Base-by-base conservation (phyloP, 1,284 basidiomycete species). In the Butyriboletus appendiculatus region DNA sequence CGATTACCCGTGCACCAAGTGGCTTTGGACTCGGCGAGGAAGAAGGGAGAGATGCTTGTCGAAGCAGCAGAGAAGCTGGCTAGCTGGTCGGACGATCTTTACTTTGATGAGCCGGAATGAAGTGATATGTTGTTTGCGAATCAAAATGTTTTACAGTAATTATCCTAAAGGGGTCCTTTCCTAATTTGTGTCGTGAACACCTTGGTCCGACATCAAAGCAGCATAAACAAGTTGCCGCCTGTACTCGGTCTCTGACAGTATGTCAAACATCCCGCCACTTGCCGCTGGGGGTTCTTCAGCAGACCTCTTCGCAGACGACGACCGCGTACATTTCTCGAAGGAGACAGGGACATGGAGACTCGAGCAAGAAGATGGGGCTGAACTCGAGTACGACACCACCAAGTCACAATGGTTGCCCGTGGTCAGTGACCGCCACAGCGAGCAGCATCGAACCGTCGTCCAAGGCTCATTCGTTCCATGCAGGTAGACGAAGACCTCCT, bases 341-440 rank as follows among this genome's bases (percentile, higher is more conserved):
- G 78, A 81, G 41, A 79, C 85, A 5, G 81, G 82, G 39, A 89
- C 90, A 60, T 99, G 93, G 92, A 82, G 88, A 50, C 88, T 90
- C 66, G 96, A 99, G 70, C 86, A 92, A 65, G 90, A 93, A 53
- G 88, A 94, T 58, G 94, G 91, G 14, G 76, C 81, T 28, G 95
- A 97, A 71, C 83, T 92, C 68, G 96, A 99, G 73, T 99, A 92
- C 78, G 88, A 94, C 65, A 71, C 80, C 38, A 69, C 71, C 7
- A 92, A 90, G 64, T 84, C 82, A 18, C 75, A 77, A 37, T 97
- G 95, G 95, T 72, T 93, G 24, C 87, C 91, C 38, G 70, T 95
- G 66, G 94, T 97, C 65, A 68, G 88, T 71, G 30, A 33, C 43
- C 49, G 28, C 48, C 40, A 20, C 39, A 51, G 45, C 54, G 39